Conservation (phyloP, 1,139 yeast genomes). For the Lodderomyces orthopsilosis region DNA sequence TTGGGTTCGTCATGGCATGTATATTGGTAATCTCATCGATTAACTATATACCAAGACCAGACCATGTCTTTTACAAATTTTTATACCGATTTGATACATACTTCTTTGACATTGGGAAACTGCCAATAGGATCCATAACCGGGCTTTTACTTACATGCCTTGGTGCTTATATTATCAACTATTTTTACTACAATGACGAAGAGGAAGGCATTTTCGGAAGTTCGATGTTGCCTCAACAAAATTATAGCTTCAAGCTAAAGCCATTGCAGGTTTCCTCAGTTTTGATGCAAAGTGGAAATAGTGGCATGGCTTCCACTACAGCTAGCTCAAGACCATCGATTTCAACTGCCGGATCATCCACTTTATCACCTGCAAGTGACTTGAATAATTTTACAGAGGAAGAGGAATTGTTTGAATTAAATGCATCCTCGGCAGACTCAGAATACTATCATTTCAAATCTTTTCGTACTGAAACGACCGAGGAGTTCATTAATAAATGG, state of each 20-base stretch:
- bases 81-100: constrained; percentile 13
- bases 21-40: constrained; percentile 5
- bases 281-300: neutral
- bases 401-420: constrained; percentile 6
- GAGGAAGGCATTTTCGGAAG: neutral
- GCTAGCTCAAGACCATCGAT: constrained; percentile 4
- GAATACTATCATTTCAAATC: neutral
- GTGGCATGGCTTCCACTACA: neutral
- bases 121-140: constrained; percentile 11
- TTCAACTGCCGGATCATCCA: constrained; percentile 7
- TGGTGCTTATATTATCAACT: constrained; percentile 9
- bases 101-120: constrained; percentile 12
- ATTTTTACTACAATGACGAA: constrained; percentile 5
- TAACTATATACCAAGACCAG: constrained; percentile 13
- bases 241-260: constrained; percentile 6
- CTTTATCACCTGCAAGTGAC: constrained; percentile 8
- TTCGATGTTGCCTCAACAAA: constrained; percentile 1
- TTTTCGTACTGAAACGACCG: neutral
- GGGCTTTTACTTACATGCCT: constrained; percentile 9
- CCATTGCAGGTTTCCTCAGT: constrained; percentile 9
- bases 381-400: constrained; percentile 6
- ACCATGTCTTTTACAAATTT: constrained; percentile 11
- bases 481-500: neutral
- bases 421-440: neutral
- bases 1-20: constrained; percentile 6